phyloP scores from a whole-genome alignment of 257 asterid species.

The Mitragyna speciosa region DNA sequence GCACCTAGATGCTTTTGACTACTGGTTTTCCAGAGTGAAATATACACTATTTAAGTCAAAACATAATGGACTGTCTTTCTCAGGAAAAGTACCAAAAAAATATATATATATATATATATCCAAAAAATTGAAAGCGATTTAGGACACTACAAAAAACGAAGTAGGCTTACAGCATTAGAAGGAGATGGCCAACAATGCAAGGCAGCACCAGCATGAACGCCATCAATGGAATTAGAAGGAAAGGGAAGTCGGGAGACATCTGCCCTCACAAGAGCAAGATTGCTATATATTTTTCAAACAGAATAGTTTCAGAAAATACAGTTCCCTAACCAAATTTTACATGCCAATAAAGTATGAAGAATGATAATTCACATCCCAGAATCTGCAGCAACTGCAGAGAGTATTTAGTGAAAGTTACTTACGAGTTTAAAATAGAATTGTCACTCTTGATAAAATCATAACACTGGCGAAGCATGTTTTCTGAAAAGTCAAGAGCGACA shows the following conservation, averaged over 20 bases:
- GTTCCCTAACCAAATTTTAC: background rate
- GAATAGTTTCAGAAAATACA: slow-evolving; percentile 6
- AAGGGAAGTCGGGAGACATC: slow-evolving; percentile 95
- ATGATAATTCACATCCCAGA: background rate
- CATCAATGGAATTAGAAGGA: slow-evolving; percentile 79
- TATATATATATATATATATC: no score
- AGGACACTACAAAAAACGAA: background rate
- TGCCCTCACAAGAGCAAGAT: slow-evolving; percentile 91
- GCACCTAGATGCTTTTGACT: background rate
- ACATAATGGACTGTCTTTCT: background rate
- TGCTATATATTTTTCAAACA: slow-evolving; percentile 40
- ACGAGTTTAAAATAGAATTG: slow-evolving; percentile 62
- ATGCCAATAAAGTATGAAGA: background rate
- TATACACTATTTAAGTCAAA: background rate
- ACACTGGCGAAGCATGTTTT: slow-evolving; percentile 94
- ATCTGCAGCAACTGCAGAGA: background rate
- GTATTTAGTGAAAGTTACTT: slow-evolving; percentile 32
- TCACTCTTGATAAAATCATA: slow-evolving; percentile 76
- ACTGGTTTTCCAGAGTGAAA: background rate
- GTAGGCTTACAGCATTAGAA: slow-evolving; percentile 70
- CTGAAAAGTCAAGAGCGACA: slow-evolving; percentile 86
- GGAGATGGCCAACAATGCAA: slow-evolving; percentile 99
- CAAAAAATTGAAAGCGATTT: background rate
- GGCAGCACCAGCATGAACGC: slow-evolving; percentile 99
- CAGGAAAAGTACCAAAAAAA: background rate